A percentile compares a stretch with the other conserved stretches of the same genome.
These are phyloP conservation scores for Aeminium ludgeri DNA, from an alignment of 495 filamentous ascomycete species.

Conservation along the genomic window DNA sequence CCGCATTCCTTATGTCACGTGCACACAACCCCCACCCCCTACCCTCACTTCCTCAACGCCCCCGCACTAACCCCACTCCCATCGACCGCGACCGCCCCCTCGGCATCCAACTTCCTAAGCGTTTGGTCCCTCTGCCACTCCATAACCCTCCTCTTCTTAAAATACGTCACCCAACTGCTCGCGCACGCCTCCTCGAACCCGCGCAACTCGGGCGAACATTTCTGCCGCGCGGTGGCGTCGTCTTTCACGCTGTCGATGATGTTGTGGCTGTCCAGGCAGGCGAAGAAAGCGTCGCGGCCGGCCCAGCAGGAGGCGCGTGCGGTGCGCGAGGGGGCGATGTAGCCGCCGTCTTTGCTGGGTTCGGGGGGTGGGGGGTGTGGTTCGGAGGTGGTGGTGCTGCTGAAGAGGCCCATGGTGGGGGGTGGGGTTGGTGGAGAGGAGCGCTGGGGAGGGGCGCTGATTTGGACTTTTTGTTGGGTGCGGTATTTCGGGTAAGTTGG, in stretches of 20 bases:
- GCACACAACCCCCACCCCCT: no score
- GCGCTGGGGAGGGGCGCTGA: no score
- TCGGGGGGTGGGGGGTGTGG: constrained; percentile 25
- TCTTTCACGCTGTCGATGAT: constrained; percentile 77
- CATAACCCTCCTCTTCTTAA: constrained; percentile 88
- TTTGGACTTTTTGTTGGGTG: no score
- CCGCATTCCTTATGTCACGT: no score
- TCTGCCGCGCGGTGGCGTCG: constrained; percentile 41
- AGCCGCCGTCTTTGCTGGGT: constrained; percentile 40
- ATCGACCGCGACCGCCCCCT: constrained; percentile 59
- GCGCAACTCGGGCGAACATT: constrained; percentile 47
- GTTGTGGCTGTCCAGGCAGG: constrained; percentile 59
- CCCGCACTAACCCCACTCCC: no score
- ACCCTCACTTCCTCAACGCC: no score
- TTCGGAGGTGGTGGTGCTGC: neutral
- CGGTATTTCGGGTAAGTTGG: no score
- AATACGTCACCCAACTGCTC: constrained; percentile 81
- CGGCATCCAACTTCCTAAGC: constrained; percentile 58
- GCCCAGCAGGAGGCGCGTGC: constrained; percentile 74
- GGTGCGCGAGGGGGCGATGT: constrained; percentile 57
- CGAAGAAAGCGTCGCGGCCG: constrained; percentile 69
- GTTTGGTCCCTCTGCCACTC: constrained; percentile 71
- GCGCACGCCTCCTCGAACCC: constrained; percentile 65
- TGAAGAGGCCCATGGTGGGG: constrained; percentile 10
- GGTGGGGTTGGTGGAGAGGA: no score